Evolutionary conservation across 805 yeast species (phyloP), one percentile per base, ranked within the genome.

Genomic region (Lipomyces starkeyi): DNA sequence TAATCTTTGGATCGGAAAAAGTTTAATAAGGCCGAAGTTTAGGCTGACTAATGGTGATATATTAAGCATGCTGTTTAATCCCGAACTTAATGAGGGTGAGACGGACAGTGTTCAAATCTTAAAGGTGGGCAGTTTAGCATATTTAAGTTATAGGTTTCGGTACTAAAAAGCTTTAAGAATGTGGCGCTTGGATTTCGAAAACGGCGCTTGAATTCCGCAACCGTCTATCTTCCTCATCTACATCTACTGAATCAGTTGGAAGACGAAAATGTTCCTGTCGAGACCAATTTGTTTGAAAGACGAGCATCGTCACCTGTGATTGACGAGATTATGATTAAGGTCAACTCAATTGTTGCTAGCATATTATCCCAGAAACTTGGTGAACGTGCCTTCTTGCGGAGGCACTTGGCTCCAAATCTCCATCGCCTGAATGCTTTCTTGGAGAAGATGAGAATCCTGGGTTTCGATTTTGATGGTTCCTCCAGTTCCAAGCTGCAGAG

Each of bases 261-360:
- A 78, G 97, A 93, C 75, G 97, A 93, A 74, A 87, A 86, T 71
- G 91, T 88, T 11, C 84, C 88, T 59, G 84, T 90, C 63, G 86
- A 87, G 71, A 81, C 91, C 76, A 92, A 92, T 75, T 85, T 92
- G 27, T 91, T 89, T 78, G 88, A 89, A 67, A 83, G 85, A 52
- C 83, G 84, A 59, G 78, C 82, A 14, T 86, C 91, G 0, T 83
- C 84, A 54, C 83, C 85, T 58, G 81, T 92, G 54, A 80, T 91
- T 34, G 85, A 88, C 58, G 98, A 95, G 79, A 83, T 95, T 40
- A 85, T 88, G 74, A 88, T 89, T 74, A 91, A 88, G 76, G 96
- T 89, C 3, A 94, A 95, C 79, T 83, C 87, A 56, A 91, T 96
- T 0, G 87, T 95, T 64, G 99, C 98, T 0, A 91, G 91, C 71